Conservation (phyloP, 2,329 filamentous ascomycete genomes). For the Fusarium sulawesiense region DNA sequence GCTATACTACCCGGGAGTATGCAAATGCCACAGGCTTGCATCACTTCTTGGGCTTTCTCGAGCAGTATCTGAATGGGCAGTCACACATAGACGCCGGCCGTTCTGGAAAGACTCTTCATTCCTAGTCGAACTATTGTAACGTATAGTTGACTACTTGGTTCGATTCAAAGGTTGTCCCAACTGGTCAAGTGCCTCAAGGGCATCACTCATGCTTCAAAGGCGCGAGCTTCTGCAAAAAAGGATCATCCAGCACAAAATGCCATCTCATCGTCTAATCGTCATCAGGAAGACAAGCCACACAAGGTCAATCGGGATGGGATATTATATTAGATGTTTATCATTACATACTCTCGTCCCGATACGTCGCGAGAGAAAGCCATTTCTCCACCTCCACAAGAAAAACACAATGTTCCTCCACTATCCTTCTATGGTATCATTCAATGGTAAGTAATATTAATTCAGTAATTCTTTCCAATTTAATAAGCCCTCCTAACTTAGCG, state of each 20-base stretch:
- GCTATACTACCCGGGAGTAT: too few relatives aligned
- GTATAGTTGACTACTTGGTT: not conserved
- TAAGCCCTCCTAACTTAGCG: conserved; percentile 2
- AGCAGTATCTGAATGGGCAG: not conserved
- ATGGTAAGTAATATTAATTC: not conserved
- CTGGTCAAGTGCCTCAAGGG: conserved; percentile 46
- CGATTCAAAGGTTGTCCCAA: conserved; percentile 25
- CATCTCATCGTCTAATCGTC: conserved; percentile 32
- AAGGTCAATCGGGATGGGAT: not conserved
- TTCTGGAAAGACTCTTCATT: not conserved
- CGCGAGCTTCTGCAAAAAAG: conserved; percentile 36
- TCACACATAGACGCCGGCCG: too few relatives aligned
- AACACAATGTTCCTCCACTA: not conserved
- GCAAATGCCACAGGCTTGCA: not conserved
- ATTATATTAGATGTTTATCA: conserved; percentile 12
- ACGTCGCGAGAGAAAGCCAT: not conserved
- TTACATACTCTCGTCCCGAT: not conserved
- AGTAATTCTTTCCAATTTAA: not conserved
- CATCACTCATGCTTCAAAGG: conserved; percentile 40
- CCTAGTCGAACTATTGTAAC: not conserved
- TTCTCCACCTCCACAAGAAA: not conserved
- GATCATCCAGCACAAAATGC: conserved; percentile 35
- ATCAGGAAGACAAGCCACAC: not conserved
- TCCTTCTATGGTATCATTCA: conserved; percentile 30
- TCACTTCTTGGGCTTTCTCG: not conserved